phyloP scores from a whole-genome alignment of 371 early-diverging fungal genomes.

The Rhizopus stolonifer region DNA sequence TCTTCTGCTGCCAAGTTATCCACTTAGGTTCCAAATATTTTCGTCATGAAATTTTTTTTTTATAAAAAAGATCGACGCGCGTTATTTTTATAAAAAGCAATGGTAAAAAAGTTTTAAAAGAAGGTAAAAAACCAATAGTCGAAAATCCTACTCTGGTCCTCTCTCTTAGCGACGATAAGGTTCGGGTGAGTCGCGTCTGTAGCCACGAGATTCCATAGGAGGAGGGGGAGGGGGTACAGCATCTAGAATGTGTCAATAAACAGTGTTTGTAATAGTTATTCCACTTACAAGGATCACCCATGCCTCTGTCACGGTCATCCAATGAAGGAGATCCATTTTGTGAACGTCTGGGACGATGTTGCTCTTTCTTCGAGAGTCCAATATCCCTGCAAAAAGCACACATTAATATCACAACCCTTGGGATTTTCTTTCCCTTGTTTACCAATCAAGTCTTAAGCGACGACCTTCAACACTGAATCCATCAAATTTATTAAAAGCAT shows the following conservation, averaged over 20 bases:
- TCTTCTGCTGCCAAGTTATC: background rate
- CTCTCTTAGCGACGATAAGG: slow-evolving; percentile 39
- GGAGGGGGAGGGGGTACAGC: slow-evolving; percentile 31
- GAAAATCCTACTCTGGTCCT: background rate
- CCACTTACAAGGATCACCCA: slow-evolving; percentile 34
- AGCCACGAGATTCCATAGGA: slow-evolving; percentile 38
- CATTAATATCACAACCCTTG: background rate
- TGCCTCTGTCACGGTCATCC: slow-evolving; percentile 28
- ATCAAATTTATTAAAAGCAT: slow-evolving; percentile 73
- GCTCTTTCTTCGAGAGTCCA: slow-evolving; percentile 70
- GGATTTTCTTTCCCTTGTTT: background rate
- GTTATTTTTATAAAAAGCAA: slow-evolving; percentile 4
- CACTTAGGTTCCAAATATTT: background rate
- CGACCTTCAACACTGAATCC: slow-evolving; percentile 73
- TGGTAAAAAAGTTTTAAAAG: background rate
- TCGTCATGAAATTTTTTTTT: slow-evolving; percentile 4
- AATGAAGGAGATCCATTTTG: slow-evolving; percentile 22
- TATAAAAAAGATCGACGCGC: slow-evolving; percentile 5
- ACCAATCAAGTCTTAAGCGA: slow-evolving; percentile 77
- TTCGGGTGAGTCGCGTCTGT: slow-evolving; percentile 41
- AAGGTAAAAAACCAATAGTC: slow-evolving; percentile 1
- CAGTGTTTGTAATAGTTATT: background rate
- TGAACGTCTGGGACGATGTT: slow-evolving; percentile 30
- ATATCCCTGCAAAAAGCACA: slow-evolving; percentile 48
- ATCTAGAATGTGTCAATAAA: slow-evolving; percentile 7